Conservation (phyloP, 805 yeast species). For the Kazachstania kunashirensis region DNA sequence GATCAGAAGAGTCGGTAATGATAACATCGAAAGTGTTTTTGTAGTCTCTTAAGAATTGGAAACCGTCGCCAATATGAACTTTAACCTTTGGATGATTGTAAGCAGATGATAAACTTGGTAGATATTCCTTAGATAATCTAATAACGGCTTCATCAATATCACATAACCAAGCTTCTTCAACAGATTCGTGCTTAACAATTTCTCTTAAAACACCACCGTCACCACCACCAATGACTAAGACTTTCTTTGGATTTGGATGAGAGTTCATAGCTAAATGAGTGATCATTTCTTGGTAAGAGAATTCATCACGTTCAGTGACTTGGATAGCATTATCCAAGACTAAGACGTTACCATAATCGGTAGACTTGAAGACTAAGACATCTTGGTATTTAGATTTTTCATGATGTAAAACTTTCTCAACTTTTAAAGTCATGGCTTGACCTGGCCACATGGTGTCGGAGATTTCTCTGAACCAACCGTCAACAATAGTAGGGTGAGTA, state of each 20-base stretch:
- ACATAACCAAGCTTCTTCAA: constrained; percentile 84
- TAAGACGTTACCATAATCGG: constrained; percentile 89
- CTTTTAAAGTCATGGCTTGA: constrained; percentile 88
- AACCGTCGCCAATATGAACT: constrained; percentile 94
- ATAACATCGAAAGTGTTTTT: constrained; percentile 87
- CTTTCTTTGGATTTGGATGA: constrained; percentile 90
- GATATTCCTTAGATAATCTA: constrained; percentile 71
- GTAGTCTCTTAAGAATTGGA: constrained; percentile 80
- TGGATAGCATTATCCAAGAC: constrained; percentile 93
- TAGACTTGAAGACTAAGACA: constrained; percentile 82
- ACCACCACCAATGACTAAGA: constrained; percentile 95
- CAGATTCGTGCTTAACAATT: constrained; percentile 75
- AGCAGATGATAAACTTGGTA: constrained; percentile 80
- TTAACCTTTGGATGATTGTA: constrained; percentile 82
- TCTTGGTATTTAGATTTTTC: constrained; percentile 89
- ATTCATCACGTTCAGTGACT: constrained; percentile 95
- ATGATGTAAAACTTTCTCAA: constrained; percentile 74
- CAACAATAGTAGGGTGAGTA: constrained; percentile 36
- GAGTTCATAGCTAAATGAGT: constrained; percentile 86
- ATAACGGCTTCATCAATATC: constrained; percentile 95
- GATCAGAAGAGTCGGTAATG: constrained; percentile 95
- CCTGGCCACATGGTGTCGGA: constrained; percentile 99
- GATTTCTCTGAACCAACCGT: constrained; percentile 96
- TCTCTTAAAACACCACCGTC: constrained; percentile 98
- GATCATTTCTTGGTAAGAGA: constrained; percentile 97